A percentile compares a stretch with the other conserved stretches of the same genome.
These are phyloP conservation scores for Boletellus sp. DNA, from an alignment of 768 basidiomycete genomes.

Conservation along the genomic window DNA sequence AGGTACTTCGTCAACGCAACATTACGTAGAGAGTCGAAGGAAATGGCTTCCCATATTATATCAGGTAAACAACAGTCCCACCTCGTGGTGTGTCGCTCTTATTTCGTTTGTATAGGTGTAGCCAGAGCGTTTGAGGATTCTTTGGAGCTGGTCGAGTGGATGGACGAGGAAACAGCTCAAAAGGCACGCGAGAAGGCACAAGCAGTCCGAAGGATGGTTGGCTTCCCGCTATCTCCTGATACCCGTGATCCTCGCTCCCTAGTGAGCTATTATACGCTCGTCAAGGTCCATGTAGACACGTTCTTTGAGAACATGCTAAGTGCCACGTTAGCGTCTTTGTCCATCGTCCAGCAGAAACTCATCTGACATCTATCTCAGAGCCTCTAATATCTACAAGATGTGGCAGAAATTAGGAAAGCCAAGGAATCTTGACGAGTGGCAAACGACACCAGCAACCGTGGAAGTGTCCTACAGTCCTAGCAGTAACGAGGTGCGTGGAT, in stretches of 20 bases:
- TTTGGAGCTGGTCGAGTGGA: slow-evolving; percentile 77
- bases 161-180: slow-evolving; percentile 78
- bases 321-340: slow-evolving; percentile 41
- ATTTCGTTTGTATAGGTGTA: slow-evolving; percentile 51
- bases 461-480: slow-evolving; percentile 89
- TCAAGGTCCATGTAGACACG: slow-evolving; percentile 59
- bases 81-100: background rate
- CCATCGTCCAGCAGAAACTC: background rate
- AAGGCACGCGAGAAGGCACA: slow-evolving; percentile 82
- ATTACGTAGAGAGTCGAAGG: slow-evolving; percentile 73
- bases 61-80: slow-evolving; percentile 42
- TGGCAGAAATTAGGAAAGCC: slow-evolving; percentile 74
- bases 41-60: slow-evolving; percentile 81
- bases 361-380: slow-evolving; percentile 34
- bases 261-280: slow-evolving; percentile 65
- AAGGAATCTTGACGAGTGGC: slow-evolving; percentile 74
- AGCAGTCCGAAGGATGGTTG: slow-evolving; percentile 72
- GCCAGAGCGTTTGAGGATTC: slow-evolving; percentile 80
- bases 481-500: slow-evolving; percentile 66
- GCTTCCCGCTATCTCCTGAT: slow-evolving; percentile 86
- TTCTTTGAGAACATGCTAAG: slow-evolving; percentile 86
- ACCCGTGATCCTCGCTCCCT: slow-evolving; percentile 69
- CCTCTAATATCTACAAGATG: slow-evolving; percentile 56
- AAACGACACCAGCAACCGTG: slow-evolving; percentile 83
- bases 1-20: slow-evolving; percentile 85